Base-by-base conservation (phyloP, 2,329 filamentous ascomycete genomes). In the Akanthomyces lecanii region DNA sequence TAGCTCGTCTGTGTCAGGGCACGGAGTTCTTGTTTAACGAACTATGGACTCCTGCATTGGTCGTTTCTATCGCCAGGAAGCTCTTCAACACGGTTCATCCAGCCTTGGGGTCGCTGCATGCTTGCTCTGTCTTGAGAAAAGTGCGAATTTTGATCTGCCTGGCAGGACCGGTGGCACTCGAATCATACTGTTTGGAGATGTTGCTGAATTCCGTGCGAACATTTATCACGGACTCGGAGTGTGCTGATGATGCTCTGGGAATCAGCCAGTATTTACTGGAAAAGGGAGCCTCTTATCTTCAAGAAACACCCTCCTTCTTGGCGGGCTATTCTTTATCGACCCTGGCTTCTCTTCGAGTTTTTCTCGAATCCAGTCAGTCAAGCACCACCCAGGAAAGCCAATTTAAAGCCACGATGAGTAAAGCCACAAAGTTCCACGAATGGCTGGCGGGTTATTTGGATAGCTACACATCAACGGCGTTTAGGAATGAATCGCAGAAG, bases 121-220 rank as follows among this genome's bases (percentile, higher is more conserved):
- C 91, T 44, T 95, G 92, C 72, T 89, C 92, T 1, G 87, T 97
- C 4, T 82, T 99, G 58, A 88, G 93, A 45, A 97, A 96, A 71
- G 82, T 98, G 53, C 85, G 92, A 40, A 84, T 97, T 10, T 77
- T 98, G 18, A 82, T 98, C 30, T 89, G 87, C 64, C 78, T 98
- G 52, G 89, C 92, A 30, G 92, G 92, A 0, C 73, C 85, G 0
- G 81, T 87, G 57, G 90, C 90, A n/a, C 80, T 89, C 28, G 79
- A 85, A 47, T 90, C 89, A 0, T 98, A 98, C 71, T 90, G 92
- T 12, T 74, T 97, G 16, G 91, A 99, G 73, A 95, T 97, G 90
- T 81, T 96, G 0, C 81, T 99, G 1, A 90, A 92, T 69, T 89
- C 90, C 1, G 80, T 97, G 23, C 83, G 89, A 11, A 86, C 87